Evolutionary conservation across 2,329 filamentous ascomycete genomes (phyloP).

Genomic region (Cytospora piceae): DNA sequence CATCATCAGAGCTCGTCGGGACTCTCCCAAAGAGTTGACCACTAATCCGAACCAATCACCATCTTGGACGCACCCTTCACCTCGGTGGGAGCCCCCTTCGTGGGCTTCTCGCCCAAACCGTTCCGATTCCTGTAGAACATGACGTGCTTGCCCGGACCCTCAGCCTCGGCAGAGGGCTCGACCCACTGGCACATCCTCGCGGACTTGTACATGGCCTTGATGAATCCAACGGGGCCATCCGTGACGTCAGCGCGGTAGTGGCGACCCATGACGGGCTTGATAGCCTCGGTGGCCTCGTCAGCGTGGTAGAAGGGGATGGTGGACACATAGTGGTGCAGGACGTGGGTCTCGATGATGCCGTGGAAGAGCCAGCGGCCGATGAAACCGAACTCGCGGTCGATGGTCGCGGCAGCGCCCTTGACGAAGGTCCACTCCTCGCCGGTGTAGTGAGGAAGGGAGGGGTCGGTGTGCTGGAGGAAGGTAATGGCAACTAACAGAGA

Average conservation of each 20-base stretch:
- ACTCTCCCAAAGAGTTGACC: not conserved
- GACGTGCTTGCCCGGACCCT: slow-evolving; percentile 80
- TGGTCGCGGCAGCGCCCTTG: slow-evolving; percentile 90
- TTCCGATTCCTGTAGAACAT: slow-evolving; percentile 97
- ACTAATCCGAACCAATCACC: slow-evolving; percentile 1
- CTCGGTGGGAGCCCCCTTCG: slow-evolving; percentile 30
- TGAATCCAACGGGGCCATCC: slow-evolving; percentile 80
- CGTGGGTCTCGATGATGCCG: slow-evolving; percentile 97
- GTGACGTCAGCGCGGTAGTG: slow-evolving; percentile 88
- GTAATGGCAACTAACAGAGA: slow-evolving; percentile 82
- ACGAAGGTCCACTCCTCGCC: slow-evolving; percentile 88
- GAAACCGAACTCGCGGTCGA: slow-evolving; percentile 97
- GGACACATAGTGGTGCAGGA: slow-evolving; percentile 96
- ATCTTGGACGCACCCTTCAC: not conserved
- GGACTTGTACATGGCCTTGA: slow-evolving; percentile 79
- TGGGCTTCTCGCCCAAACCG: slow-evolving; percentile 68
- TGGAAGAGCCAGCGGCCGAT: slow-evolving; percentile 88
- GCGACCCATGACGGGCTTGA: slow-evolving; percentile 91
- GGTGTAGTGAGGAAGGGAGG: slow-evolving; percentile 89
- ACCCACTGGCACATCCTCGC: slow-evolving; percentile 95
- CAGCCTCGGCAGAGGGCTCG: slow-evolving; percentile 81
- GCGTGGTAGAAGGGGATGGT: slow-evolving; percentile 97
- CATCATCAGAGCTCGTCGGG: not conserved
- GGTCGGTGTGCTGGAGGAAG: slow-evolving; percentile 96
- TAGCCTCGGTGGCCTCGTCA: slow-evolving; percentile 90